Base-by-base conservation (phyloP, 345 rosid species). In the Brassica nigra region DNA sequence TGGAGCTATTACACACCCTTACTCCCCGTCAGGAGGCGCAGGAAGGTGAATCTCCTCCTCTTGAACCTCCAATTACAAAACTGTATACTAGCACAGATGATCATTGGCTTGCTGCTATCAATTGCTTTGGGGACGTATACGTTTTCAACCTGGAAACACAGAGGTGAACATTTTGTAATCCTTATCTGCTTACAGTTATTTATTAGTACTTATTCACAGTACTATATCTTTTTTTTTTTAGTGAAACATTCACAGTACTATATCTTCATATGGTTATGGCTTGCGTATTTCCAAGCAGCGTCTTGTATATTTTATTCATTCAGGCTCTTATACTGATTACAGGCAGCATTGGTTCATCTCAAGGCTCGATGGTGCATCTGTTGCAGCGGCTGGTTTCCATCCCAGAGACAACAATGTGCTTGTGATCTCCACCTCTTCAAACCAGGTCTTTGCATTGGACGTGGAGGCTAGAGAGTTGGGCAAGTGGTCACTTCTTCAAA, bases 291-390 rank as follows among this genome's bases (percentile, higher is more conserved):
- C 16, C 54, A 59, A 55, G 59, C 65, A 62, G 23, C 55, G 12
- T 8, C 3, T 54, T 73, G 9, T 37, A 30, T 33, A 1, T 12
- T 4, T 1, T 12, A 6, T 16, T 20, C 28, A 68, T 61, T 54
- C 4, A 30, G 12, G 5, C 62, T 63, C 31, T 78, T 5, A 29
- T 74, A 55, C 49, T 62, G 74, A 36, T 71, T 30, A 70, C 89
- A 95, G 99, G 87, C 99, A 95, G 80, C 99, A 95, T 61, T 95
- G 99, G 99, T 89, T 93, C 86, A 87, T 91, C 69, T 87, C 96
- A 77, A 91, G 99, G 86, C 81, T 95, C 73, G 90, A 91, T 74
- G 97, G 95, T 61, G 96, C 99, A 73, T 93, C 94, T 75, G 94
- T 95, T 68, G 87, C 99, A 54, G 95, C 99, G 27, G 97, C 88